Evolutionary conservation across 164 flowering plant genomes (phyloP), one percentile per base, ranked within the genome.

Genomic region (Akebia trifoliata): DNA sequence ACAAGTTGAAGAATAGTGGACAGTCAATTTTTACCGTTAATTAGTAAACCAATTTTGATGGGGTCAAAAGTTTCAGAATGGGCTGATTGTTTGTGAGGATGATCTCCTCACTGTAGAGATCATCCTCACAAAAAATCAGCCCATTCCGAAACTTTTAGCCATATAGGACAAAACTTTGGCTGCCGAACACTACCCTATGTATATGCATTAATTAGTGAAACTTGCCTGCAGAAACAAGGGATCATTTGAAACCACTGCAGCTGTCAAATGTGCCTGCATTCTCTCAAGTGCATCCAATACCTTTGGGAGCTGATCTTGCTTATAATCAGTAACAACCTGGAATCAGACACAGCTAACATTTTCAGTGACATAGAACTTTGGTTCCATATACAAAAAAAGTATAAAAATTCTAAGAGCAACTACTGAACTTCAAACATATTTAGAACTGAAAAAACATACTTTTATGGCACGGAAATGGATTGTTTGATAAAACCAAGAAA

Each of bases 251-350:
- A 94, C 97, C 38, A 94, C 93, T 9, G 99, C 99, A 50, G 99
- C 97, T 5, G 96, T 90, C 61, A 94, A 71, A 82, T 90, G 97
- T 29, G 99, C 97, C 70, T 94, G 95, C 95, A 90, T 94, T 59
- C 71, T 79, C 73, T 87, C 97, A 58, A 91, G 79, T 61, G 82
- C 93, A 54, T 80, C 80, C 72, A 94, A 65, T 42, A 94, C 93
- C 82, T 79, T 42, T 10, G 85, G 78, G 4, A 94, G 81, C 69
- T 94, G 85, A 75, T 81, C 78, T 8, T 76, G 63, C 56, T 76
- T 85, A 56, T 87, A 94, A 20, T 82, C 85, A 2, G 99, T 94
- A 12, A 94, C 61, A 68, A 94, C 59, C 99, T 94, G 73, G 20
- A 59, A 72, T 12, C 35, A 64, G 51, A 61, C 29, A 56, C 12